Conservation (phyloP, 768 basidiomycete genomes). For the Termitomyces sp. region DNA sequence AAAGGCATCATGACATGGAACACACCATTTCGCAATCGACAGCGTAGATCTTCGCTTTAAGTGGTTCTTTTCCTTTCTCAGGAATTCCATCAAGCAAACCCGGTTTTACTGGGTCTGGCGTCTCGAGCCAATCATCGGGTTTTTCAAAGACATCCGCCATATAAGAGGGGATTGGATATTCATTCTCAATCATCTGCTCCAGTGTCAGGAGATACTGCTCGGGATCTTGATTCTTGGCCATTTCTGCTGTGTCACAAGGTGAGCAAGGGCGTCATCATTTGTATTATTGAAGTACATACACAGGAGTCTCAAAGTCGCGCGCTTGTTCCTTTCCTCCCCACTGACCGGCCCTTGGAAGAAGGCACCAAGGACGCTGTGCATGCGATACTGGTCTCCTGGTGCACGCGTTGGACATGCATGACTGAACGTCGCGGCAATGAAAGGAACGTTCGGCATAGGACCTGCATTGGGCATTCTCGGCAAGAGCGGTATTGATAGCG, state of each 20-base stretch:
- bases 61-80: constrained; percentile 20
- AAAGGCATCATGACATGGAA: neutral
- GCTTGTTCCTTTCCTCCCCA: constrained; percentile 70
- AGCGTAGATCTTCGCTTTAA: constrained; percentile 59
- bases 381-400: constrained; percentile 78
- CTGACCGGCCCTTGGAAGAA: constrained; percentile 83
- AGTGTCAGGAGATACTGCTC: constrained; percentile 67
- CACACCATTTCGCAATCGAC: constrained; percentile 97
- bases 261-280: neutral
- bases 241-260: constrained; percentile 43
- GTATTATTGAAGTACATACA: constrained; percentile 22
- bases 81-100: constrained; percentile 22
- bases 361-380: constrained; percentile 80
- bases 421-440: constrained; percentile 75
- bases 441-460: constrained; percentile 45
- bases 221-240: constrained; percentile 57
- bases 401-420: constrained; percentile 93
- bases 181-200: constrained; percentile 91
- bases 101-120: constrained; percentile 42
- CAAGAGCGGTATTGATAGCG: constrained; percentile 35
- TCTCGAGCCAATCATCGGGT: constrained; percentile 77
- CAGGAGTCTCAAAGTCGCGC: constrained; percentile 35
- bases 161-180: constrained; percentile 87
- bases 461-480: constrained; percentile 18
- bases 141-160: constrained; percentile 67